A percentile compares a stretch with the other conserved stretches of the same genome.
Evolutionary conservation across 169 alveolate genomes (phyloP).

Genomic region (Theileria parva): DNA sequence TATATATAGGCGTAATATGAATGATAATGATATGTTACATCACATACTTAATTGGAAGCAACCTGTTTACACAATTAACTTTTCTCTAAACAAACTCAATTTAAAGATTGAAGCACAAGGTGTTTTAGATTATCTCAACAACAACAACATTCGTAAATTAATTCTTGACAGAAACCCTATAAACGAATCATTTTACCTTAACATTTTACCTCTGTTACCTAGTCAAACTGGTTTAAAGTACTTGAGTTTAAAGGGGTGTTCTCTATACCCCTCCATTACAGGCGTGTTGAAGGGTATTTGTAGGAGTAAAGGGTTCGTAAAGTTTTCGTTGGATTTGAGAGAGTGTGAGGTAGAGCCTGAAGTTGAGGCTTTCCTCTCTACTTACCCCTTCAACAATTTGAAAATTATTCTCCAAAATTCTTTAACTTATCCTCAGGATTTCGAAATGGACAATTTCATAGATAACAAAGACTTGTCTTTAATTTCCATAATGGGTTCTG

Average conservation of each 20-base stretch:
- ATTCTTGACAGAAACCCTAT: conserved; percentile 55
- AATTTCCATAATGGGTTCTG: conserved; percentile 25
- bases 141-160: conserved; percentile 13
- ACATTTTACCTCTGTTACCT: background rate
- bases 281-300: conserved; percentile 2
- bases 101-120: background rate
- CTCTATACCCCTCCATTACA: conserved; percentile 16
- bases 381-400: conserved; percentile 50
- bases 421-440: conserved; percentile 3
- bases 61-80: conserved; percentile 17
- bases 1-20: conserved; percentile 23
- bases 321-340: conserved; percentile 27
- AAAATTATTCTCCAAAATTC: conserved; percentile 18
- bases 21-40: conserved; percentile 30
- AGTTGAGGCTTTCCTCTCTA: background rate
- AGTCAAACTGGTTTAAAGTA: background rate
- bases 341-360: conserved; percentile 7
- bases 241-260: conserved; percentile 51
- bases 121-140: conserved; percentile 18
- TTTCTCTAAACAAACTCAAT: conserved; percentile 30
- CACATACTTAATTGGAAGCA: conserved; percentile 17
- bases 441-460: conserved; percentile 34
- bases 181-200: background rate
- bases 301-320: background rate
- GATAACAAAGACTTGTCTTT: conserved; percentile 19